These are phyloP conservation scores for Pisolithus tinctorius DNA, from an alignment of 768 basidiomycete species.

Conservation along the genomic window DNA sequence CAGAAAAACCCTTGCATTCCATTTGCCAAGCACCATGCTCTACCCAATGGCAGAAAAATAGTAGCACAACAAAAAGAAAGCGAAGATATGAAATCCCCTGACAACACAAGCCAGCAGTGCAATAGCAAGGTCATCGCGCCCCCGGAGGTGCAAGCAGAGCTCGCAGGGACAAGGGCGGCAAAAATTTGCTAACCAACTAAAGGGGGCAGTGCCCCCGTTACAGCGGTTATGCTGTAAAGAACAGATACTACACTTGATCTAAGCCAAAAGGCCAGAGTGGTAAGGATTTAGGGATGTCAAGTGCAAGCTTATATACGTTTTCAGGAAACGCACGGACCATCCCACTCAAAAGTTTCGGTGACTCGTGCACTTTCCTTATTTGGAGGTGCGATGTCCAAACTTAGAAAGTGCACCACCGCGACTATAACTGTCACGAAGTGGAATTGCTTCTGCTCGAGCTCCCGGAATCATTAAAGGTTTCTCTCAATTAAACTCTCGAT, in stretches of 20 bases:
- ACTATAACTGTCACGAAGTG: no score
- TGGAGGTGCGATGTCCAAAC: background rate
- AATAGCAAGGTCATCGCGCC: constrained; percentile 27
- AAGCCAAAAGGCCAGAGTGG: constrained; percentile 55
- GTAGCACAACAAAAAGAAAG: no score
- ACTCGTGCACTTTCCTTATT: background rate
- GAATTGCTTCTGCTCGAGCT: background rate
- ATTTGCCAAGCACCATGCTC: no score
- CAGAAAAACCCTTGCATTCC: no score
- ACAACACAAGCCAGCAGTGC: constrained; percentile 15
- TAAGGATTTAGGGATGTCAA: constrained; percentile 3
- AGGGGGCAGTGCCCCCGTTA: constrained; percentile 49
- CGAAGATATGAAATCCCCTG: constrained; percentile 2
- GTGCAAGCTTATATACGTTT: background rate
- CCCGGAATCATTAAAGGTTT: constrained; percentile 29
- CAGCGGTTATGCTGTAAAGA: constrained; percentile 58
- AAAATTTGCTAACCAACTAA: constrained; percentile 54
- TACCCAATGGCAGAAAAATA: no score
- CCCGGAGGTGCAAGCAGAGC: constrained; percentile 30
- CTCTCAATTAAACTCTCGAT: constrained; percentile 82
- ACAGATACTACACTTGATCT: constrained; percentile 78
- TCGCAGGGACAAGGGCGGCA: constrained; percentile 42
- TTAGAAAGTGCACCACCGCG: background rate
- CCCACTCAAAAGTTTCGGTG: background rate
- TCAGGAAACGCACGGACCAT: background rate